Evolutionary conservation across 2,329 filamentous ascomycete genomes (phyloP).

Genomic region (Rhinocladiella mackenziei): DNA sequence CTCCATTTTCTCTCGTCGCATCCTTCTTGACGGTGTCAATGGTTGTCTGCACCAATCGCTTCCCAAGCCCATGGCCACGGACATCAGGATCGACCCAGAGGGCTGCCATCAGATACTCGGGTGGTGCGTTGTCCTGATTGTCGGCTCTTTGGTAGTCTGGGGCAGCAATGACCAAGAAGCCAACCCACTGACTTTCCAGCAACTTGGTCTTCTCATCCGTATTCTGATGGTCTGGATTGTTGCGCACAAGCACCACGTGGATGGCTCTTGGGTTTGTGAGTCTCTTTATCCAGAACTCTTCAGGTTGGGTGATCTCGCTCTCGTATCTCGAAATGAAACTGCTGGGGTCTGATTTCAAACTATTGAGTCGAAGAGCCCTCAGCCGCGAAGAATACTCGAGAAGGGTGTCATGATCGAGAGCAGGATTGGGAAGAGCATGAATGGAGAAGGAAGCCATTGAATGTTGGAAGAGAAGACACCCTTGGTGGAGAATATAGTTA

Average conservation of each 20-base stretch:
- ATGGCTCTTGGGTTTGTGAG: slow-evolving; percentile 30
- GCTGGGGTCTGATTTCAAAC: slow-evolving; percentile 31
- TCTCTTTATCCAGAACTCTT: slow-evolving; percentile 31
- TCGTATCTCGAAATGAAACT: slow-evolving; percentile 35
- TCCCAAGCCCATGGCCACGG: slow-evolving; percentile 21
- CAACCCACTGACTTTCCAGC: slow-evolving; percentile 32
- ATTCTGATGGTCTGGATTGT: neutral
- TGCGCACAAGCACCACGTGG: slow-evolving; percentile 30
- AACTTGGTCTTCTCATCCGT: slow-evolving; percentile 1
- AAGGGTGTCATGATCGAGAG: slow-evolving; percentile 11
- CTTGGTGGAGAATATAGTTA: too few relatives aligned
- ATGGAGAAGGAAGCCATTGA: slow-evolving; percentile 17
- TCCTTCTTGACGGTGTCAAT: slow-evolving; percentile 13
- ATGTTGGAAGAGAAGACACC: too few relatives aligned
- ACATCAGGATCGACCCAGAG: slow-evolving; percentile 16
- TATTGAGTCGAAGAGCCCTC: slow-evolving; percentile 30
- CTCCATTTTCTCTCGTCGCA: neutral
- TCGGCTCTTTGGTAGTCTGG: slow-evolving; percentile 13
- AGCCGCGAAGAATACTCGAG: slow-evolving; percentile 15
- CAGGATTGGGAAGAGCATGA: slow-evolving; percentile 11
- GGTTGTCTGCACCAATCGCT: slow-evolving; percentile 17
- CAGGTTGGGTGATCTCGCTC: slow-evolving; percentile 29
- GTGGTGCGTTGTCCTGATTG: neutral
- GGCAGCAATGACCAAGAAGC: slow-evolving; percentile 32
- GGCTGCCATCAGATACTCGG: slow-evolving; percentile 18